A percentile compares a stretch with the other conserved stretches of the same genome.
phyloP scores from a whole-genome alignment of 257 asterid genomes.

The Thymus quinquecostatus region DNA sequence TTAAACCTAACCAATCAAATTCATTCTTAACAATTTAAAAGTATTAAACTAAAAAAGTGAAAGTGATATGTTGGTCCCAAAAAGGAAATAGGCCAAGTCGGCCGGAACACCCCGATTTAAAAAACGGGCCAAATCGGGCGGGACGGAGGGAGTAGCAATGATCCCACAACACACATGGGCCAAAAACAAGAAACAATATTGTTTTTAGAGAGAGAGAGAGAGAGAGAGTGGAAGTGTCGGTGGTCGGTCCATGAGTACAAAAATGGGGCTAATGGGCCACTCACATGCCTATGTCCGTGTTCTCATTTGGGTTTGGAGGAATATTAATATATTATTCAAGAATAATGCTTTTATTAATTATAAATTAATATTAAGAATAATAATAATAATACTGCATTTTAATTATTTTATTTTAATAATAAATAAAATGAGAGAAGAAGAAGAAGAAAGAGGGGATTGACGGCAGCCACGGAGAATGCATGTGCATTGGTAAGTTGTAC shows the following conservation, averaged over 20 bases:
- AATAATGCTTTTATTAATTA: not conserved
- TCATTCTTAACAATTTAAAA: too few species aligned
- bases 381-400: not conserved
- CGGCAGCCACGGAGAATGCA: constrained; percentile 45
- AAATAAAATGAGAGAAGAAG: too few species aligned
- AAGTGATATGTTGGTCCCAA: too few species aligned
- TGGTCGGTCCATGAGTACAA: constrained; percentile 29
- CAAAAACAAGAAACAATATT: constrained; percentile 29
- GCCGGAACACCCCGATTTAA: too few species aligned
- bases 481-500: constrained; percentile 34
- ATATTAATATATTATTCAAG: constrained; percentile 14
- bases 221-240: constrained; percentile 35
- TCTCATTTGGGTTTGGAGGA: constrained; percentile 21
- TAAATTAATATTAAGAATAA: not conserved
- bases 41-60: too few species aligned
- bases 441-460: constrained; percentile 5
- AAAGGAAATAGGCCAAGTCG: too few species aligned
- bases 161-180: constrained; percentile 15
- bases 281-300: constrained; percentile 43
- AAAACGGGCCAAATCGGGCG: too few species aligned
- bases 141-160: too few species aligned
- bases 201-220: not conserved
- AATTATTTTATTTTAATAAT: too few species aligned
- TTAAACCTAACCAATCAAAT: too few species aligned
- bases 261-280: not conserved